Evolutionary conservation across 768 basidiomycete species (phyloP).

Genomic region (Dioszegia crocea): DNA sequence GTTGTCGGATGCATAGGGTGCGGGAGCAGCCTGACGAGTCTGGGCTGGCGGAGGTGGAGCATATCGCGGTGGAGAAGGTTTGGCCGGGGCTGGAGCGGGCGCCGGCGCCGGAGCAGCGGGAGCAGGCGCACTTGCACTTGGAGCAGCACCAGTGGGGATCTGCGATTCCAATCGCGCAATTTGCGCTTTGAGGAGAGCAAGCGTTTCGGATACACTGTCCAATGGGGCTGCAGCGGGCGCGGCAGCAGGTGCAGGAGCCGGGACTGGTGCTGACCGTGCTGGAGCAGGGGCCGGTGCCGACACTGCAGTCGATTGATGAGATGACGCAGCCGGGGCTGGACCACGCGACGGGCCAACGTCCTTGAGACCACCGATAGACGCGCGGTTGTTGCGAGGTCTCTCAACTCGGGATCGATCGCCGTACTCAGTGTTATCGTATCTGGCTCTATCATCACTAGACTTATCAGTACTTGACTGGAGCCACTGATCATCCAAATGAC

Average conservation of each 20-base stretch:
- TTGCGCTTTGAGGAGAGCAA: constrained; percentile 15
- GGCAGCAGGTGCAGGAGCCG: not conserved
- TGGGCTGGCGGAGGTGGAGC: not conserved
- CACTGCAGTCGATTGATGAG: too few species aligned
- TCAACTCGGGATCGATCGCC: too few species aligned
- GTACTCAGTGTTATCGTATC: not conserved
- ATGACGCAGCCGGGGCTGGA: too few species aligned
- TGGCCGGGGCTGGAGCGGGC: not conserved
- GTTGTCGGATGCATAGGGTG: not conserved
- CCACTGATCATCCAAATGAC: too few species aligned
- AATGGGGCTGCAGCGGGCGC: not conserved
- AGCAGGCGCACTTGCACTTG: not conserved
- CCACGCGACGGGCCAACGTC: too few species aligned
- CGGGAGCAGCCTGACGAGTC: not conserved
- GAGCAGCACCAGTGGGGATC: not conserved
- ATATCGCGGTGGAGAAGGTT: not conserved
- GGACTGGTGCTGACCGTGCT: too few species aligned
- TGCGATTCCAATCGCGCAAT: constrained; percentile 15
- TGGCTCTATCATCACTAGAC: not conserved
- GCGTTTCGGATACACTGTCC: constrained; percentile 5
- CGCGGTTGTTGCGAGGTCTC: too few species aligned
- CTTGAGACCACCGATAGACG: too few species aligned
- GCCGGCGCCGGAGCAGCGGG: not conserved
- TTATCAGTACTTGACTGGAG: not conserved
- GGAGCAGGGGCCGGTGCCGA: not conserved